Evolutionary conservation across 306 rosid species (phyloP), one percentile per base, ranked within the genome.

Genomic region (Oemleria cerasiformis): DNA sequence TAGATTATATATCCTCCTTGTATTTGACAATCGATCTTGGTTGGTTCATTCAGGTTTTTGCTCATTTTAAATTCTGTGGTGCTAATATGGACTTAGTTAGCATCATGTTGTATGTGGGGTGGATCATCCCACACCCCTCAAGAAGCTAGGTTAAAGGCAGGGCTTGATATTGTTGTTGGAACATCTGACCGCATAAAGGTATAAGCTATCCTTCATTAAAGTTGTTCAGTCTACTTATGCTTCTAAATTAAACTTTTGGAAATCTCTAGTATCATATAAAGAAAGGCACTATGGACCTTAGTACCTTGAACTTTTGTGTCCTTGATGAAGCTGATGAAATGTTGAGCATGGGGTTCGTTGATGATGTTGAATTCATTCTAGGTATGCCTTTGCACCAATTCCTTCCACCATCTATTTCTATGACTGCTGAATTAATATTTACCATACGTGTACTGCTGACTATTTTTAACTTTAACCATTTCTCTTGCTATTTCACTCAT

Each of bases 311-410:
- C 87, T 91, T 93, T 72, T 88, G 98, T 56, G 93, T 93, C 57
- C 97, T 93, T 36, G 98, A 93, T 56, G 98, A 93, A 75, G 97
- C 98, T 14, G 98, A 93, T 87, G 98, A 90, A 78, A 93, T 93
- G 98, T 76, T 93, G 83, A 83, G 85, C 78, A 90, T 90, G 96
- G 97, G 94, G 69, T 93, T 93, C 71, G 96, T 88, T 63, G 98
- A 88, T 4, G 98, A 91, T 78, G 97, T 93, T 63, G 97, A 93
- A 71, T 86, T 84, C 53, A 93, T 93, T 86, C 86, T 93, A 39
- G 97, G 98, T 93, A 84, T 54, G 11, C 38, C 0, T 39, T 51
- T 50, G n/a, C n/a, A n/a, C n/a, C n/a, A n/a, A n/a, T n/a, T n/a
- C n/a, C n/a, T 15, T 5, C 47, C 8, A 30, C 30, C 30, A 11